Evolutionary conservation across 2,329 filamentous ascomycete species (phyloP), one percentile per base, ranked within the genome.

Genomic region (Coleophoma eucalyptorum): DNA sequence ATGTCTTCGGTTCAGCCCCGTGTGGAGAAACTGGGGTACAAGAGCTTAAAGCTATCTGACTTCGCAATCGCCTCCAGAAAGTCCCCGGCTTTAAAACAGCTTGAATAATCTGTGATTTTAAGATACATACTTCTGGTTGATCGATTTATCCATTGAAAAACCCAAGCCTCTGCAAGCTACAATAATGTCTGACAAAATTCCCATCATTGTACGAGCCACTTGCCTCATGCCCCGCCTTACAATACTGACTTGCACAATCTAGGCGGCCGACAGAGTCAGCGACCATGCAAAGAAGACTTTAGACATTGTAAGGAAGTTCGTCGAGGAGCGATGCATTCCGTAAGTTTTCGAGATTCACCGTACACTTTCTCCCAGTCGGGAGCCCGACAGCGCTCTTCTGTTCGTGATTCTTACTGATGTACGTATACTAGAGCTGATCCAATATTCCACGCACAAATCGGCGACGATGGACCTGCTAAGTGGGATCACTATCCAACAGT

Each of bases 251-350:
- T 37, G n/a, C 13, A 21, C 13, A 6, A 33, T n/a, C 12, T 33
- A 66, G 65, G 64, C 64, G 16, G 55, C 49, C 31, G 57, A 59
- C 46, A 60, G 78, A 68, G 89, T 97, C 59, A 95, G 90, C 73
- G 90, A 95, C 53, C 79, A 83, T 64, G 92, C 92, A 48, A 89
- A 87, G 73, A 84, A 88, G 77, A 89, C 87, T 31, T 76, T 97
- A 59, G 92, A 97, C 65, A 67, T 90, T 58, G 89, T 99, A 60
- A 90, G 93, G 76, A 90, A 91, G 71, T 99, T 99, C 64, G 94
- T 99, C 61, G 89, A 97, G 67, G 92, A 96, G 72, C 92, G 96
- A 77, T 99, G 89, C 69, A 86, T 91, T 59, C 88, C 87, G 82
- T 85, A 68, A 72, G 80, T 62, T 11, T 43, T 15, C 35, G 15